Evolutionary conservation across 1,139 yeast genomes (phyloP).

Genomic region (Magnusiomyces tetraspermus): DNA sequence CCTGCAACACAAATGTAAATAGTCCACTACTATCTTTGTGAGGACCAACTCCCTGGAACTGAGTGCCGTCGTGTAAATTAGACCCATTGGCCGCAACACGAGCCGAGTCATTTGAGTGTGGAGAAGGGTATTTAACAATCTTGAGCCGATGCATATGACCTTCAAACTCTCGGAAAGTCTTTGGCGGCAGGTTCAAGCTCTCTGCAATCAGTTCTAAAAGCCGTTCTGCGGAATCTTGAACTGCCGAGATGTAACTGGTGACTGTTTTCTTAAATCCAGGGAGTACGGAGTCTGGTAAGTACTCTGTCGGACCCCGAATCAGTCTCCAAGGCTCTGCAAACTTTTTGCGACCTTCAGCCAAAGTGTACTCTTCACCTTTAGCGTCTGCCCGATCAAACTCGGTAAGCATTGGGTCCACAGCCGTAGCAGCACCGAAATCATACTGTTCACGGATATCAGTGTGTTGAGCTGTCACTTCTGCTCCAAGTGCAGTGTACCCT

Average conservation of each 20-base stretch:
- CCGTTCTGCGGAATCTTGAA: constrained; percentile 39
- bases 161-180: constrained; percentile 40
- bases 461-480: constrained; percentile 52
- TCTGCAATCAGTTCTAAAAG: constrained; percentile 46
- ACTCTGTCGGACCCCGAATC: constrained; percentile 56
- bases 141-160: constrained; percentile 38
- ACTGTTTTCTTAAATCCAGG: constrained; percentile 45
- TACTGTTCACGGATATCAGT: constrained; percentile 63
- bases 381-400: constrained; percentile 34
- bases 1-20: constrained; percentile 53
- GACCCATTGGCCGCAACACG: constrained; percentile 3
- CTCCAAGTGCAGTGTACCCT: constrained; percentile 58
- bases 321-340: constrained; percentile 35
- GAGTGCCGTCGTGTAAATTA: constrained; percentile 19
- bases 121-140: constrained; percentile 33
- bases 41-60: constrained; percentile 59
- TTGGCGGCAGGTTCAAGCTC: constrained; percentile 41
- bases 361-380: constrained; percentile 18
- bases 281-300: constrained; percentile 43
- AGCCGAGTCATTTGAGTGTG: constrained; percentile 2
- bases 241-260: constrained; percentile 38
- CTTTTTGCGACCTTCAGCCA: not conserved
- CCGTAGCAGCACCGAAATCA: constrained; percentile 54
- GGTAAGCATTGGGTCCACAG: constrained; percentile 20
- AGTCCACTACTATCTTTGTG: constrained; percentile 59